Evolutionary conservation across 148 eudicot species (phyloP), one percentile per base, ranked within the genome.

Genomic region (Dianthus caryophyllus): DNA sequence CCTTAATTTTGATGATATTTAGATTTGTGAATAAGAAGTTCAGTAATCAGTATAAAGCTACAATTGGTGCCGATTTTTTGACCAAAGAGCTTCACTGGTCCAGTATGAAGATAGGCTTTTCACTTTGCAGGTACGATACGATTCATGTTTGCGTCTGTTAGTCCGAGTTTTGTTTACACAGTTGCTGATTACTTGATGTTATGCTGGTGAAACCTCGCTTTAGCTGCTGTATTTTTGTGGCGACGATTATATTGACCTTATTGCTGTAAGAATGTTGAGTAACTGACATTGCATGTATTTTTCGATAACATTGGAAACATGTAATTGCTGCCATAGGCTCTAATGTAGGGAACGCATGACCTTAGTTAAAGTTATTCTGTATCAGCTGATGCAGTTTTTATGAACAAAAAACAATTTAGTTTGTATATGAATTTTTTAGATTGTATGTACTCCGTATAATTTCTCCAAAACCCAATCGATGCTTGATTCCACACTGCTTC

Each of bases 1-100:
- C 74, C 81, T 75, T 83, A 61, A 78, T 49, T 39, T 56, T 26
- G 57, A 30, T 64, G 36, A 18, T 78, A 74, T 55, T 68, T 73
- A 85, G 87, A 75, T 85, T 81, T 77, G 89, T 85, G 72, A 85
- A 83, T 79, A 76, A 84, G 66, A 85, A 83, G 78, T 85, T 85
- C 70, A 83, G 84, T 61, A 83, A 79, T 75, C 87, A 83, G 83
- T 85, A 83, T 75, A 82, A 82, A 70, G 89, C 89, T 15, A 85
- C 89, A 47, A 85, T 85, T 59, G 89, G 89, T 33, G 88, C 88
- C 70, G 88, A 84, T 79, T 84, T 84, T 75, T 74, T 84, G 83
- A 85, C 89, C 58, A 85, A 85, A 68, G 89, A 85, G 72, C 72
- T 85, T 62, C 83, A n/a, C n/a, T n/a, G n/a, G n/a, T n/a, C n/a